These are phyloP conservation scores for Monilinia laxa DNA, from an alignment of 2,329 filamentous ascomycete species.

Conservation along the genomic window DNA sequence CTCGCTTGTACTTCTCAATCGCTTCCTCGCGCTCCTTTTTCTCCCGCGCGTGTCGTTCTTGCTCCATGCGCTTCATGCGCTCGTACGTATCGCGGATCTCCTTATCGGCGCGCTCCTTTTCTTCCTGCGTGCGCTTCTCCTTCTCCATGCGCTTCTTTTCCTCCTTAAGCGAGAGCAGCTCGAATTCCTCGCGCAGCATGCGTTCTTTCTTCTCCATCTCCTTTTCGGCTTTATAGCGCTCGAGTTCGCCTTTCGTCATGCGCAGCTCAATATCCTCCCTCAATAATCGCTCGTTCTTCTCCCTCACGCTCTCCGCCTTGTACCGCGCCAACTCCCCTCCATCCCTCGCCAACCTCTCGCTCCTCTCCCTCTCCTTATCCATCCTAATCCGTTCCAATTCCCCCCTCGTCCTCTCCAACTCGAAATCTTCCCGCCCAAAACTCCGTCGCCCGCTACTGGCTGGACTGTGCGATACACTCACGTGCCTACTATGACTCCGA, in stretches of 20 bases:
- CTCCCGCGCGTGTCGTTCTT: slow-evolving; percentile 45
- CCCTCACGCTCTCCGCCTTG: too few relatives aligned
- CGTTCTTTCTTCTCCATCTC: slow-evolving; percentile 10
- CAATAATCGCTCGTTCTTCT: slow-evolving; percentile 24
- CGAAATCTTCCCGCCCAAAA: slow-evolving; percentile 39
- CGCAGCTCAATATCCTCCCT: slow-evolving; percentile 25
- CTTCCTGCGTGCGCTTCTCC: slow-evolving; percentile 16
- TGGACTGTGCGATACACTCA: slow-evolving; percentile 15
- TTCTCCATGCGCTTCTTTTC: slow-evolving; percentile 21
- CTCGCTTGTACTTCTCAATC: slow-evolving; percentile 46
- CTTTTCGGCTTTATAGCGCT: slow-evolving; percentile 6
- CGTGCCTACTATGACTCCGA: slow-evolving; percentile 20
- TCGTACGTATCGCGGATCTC: slow-evolving; percentile 39
- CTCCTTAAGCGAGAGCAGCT: slow-evolving; percentile 15
- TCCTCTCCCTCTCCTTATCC: slow-evolving; percentile 43
- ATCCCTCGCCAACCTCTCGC: slow-evolving; percentile 46
- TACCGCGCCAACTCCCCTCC: too few relatives aligned
- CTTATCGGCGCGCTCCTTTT: slow-evolving; percentile 42
- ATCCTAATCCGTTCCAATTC: slow-evolving; percentile 47
- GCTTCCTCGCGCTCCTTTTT: slow-evolving; percentile 51
- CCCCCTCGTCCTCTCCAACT: slow-evolving; percentile 48
- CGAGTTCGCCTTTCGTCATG: slow-evolving; percentile 6
- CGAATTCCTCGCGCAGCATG: slow-evolving; percentile 15
- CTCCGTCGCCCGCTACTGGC: not conserved
- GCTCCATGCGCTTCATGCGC: slow-evolving; percentile 45